A percentile compares a stretch with the other conserved stretches of the same genome.
Evolutionary conservation across 495 filamentous ascomycete genomes (phyloP).

Genomic region (Diplogelasinospora grovesii): DNA sequence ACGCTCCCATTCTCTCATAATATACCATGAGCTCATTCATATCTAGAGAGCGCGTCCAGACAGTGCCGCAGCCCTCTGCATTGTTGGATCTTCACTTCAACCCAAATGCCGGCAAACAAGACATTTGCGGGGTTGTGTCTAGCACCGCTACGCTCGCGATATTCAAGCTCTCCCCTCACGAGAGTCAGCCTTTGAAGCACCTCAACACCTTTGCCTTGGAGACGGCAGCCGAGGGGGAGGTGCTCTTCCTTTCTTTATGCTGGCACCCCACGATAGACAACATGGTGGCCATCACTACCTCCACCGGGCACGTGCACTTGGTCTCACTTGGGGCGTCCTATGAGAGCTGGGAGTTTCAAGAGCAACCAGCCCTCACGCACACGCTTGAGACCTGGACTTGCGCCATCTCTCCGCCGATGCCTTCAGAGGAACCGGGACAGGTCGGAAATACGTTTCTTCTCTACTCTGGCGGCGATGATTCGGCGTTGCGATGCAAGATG

Average conservation of each 20-base stretch:
- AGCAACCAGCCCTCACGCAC: slow-evolving; percentile 32
- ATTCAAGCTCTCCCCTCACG: slow-evolving; percentile 40
- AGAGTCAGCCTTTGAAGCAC: slow-evolving; percentile 24
- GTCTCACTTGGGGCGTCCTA: slow-evolving; percentile 27
- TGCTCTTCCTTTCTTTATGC: slow-evolving; percentile 62
- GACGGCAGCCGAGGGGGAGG: slow-evolving; percentile 36
- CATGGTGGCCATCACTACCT: slow-evolving; percentile 60
- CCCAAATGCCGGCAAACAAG: slow-evolving; percentile 38
- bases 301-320: slow-evolving; percentile 55
- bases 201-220: slow-evolving; percentile 24
- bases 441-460: slow-evolving; percentile 21
- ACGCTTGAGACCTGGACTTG: slow-evolving; percentile 63
- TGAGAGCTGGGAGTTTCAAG: slow-evolving; percentile 15
- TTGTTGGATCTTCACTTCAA: slow-evolving; percentile 85
- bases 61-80: slow-evolving; percentile 54
- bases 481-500: slow-evolving; percentile 31
- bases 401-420: slow-evolving; percentile 42
- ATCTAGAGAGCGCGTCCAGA: slow-evolving; percentile 37
- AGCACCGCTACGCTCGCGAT: slow-evolving; percentile 65
- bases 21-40: slow-evolving; percentile 1
- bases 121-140: slow-evolving; percentile 60
- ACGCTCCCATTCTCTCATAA: background rate
- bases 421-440: slow-evolving; percentile 1
- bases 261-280: slow-evolving; percentile 54
- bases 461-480: slow-evolving; percentile 68